A percentile compares a stretch with the other conserved stretches of the same genome.
phyloP scores from a whole-genome alignment of 345 rosid species.

The Jatropha curcas region DNA sequence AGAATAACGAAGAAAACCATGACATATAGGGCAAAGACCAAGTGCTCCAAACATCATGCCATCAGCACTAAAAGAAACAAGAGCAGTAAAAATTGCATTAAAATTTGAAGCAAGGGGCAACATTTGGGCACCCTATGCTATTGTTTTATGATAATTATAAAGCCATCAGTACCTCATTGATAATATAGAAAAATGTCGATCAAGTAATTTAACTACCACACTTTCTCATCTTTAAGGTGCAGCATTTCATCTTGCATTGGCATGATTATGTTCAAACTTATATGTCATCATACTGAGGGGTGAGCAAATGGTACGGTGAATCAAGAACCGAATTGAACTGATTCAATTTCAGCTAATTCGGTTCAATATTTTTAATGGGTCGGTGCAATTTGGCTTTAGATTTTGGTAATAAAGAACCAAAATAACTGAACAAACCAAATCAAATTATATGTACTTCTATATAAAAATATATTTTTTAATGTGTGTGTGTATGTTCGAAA shows the following conservation, averaged over 20 bases:
- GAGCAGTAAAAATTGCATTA: slow-evolving; percentile 17
- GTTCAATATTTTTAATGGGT: too few relatives aligned
- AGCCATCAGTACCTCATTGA: too few relatives aligned
- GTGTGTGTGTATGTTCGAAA: too few relatives aligned
- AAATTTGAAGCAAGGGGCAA: not conserved
- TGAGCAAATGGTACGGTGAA: too few relatives aligned
- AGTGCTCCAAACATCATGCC: slow-evolving; percentile 97
- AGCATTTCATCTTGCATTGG: not conserved
- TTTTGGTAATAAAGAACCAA: too few relatives aligned
- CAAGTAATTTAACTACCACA: not conserved
- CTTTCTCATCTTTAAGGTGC: not conserved
- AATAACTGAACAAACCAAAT: too few relatives aligned
- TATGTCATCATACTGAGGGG: too few relatives aligned
- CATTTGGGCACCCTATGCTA: slow-evolving; percentile 2
- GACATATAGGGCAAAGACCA: slow-evolving; percentile 66
- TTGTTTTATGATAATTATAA: not conserved
- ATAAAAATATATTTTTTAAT: too few relatives aligned
- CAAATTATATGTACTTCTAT: too few relatives aligned
- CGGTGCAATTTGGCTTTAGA: too few relatives aligned
- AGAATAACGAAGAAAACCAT: slow-evolving; percentile 66
- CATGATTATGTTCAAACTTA: not conserved
- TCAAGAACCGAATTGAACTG: too few relatives aligned
- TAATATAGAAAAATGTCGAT: not conserved
- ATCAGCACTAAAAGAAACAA: slow-evolving; percentile 63
- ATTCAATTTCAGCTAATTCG: too few relatives aligned